phyloP scores from a whole-genome alignment of 108 stramenopile genomes.

The Parmales sp. region DNA sequence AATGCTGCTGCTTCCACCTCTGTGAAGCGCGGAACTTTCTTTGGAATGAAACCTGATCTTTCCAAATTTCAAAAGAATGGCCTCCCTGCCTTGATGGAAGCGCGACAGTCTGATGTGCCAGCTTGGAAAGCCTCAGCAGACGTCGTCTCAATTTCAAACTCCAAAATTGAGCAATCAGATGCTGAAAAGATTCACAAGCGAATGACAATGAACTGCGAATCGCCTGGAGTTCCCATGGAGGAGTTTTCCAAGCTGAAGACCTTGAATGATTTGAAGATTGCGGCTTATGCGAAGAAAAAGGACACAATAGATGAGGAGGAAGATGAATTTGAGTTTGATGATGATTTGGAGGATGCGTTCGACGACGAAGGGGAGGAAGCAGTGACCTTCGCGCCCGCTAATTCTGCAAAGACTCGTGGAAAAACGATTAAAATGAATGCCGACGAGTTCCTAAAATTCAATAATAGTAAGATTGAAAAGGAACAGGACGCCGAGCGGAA shows the following conservation, averaged over 20 bases:
- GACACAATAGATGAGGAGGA: background rate
- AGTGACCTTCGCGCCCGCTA: too few relatives aligned
- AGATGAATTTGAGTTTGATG: background rate
- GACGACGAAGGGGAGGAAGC: background rate
- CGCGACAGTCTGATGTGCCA: too few relatives aligned
- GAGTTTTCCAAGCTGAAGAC: background rate
- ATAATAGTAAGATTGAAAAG: background rate
- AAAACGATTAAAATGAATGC: background rate
- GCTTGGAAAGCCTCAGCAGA: too few relatives aligned
- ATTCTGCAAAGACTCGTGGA: background rate
- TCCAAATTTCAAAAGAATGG: background rate
- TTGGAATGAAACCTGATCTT: background rate
- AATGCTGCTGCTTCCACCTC: too few relatives aligned
- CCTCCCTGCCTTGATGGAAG: too few relatives aligned
- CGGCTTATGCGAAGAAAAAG: background rate
- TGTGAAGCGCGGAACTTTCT: background rate
- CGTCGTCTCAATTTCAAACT: too few relatives aligned
- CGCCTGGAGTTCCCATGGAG: background rate
- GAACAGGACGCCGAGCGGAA: background rate
- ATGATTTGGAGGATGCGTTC: background rate
- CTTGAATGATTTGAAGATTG: background rate
- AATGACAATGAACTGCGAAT: background rate
- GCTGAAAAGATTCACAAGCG: background rate
- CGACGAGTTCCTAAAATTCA: background rate
- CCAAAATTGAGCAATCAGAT: background rate